These are phyloP conservation scores for Castanea crenata DNA, from an alignment of 306 rosid genomes.

Conservation along the genomic window DNA sequence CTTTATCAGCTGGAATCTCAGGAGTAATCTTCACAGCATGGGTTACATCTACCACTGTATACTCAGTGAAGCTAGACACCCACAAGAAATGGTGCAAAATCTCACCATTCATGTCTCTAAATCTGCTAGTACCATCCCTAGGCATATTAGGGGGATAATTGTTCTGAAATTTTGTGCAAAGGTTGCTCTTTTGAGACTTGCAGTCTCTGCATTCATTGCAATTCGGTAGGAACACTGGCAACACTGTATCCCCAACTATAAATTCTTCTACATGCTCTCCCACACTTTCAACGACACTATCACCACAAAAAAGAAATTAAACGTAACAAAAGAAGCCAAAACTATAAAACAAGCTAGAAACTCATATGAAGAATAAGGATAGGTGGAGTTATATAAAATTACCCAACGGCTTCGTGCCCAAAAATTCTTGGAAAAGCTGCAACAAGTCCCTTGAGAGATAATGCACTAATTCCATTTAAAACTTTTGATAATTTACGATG, in stretches of 20 bases:
- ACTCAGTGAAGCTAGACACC: constrained; percentile 64
- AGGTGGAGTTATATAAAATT: background rate
- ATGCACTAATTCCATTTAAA: background rate
- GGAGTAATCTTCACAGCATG: constrained; percentile 49
- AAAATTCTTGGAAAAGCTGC: constrained; percentile 30
- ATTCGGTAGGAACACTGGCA: constrained; percentile 53
- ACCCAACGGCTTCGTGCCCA: constrained; percentile 80
- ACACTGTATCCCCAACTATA: constrained; percentile 48
- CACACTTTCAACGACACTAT: constrained; percentile 56
- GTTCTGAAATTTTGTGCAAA: constrained; percentile 25
- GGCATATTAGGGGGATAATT: constrained; percentile 25
- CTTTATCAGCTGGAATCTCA: constrained; percentile 41
- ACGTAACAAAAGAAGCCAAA: background rate
- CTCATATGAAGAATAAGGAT: too few relatives aligned
- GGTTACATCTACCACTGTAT: constrained; percentile 55
- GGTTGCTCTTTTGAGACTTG: constrained; percentile 45
- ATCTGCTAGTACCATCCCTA: constrained; percentile 55
- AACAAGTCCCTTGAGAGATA: constrained; percentile 8
- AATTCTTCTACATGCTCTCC: constrained; percentile 63
- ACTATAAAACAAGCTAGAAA: background rate
- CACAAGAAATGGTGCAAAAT: constrained; percentile 36
- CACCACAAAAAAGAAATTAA: background rate
- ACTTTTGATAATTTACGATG: background rate
- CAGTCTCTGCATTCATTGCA: constrained; percentile 65
- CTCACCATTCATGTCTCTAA: constrained; percentile 51